These are phyloP conservation scores for Haematococcus lacustris DNA, from an alignment of 139 green algal species.

Conservation along the genomic window DNA sequence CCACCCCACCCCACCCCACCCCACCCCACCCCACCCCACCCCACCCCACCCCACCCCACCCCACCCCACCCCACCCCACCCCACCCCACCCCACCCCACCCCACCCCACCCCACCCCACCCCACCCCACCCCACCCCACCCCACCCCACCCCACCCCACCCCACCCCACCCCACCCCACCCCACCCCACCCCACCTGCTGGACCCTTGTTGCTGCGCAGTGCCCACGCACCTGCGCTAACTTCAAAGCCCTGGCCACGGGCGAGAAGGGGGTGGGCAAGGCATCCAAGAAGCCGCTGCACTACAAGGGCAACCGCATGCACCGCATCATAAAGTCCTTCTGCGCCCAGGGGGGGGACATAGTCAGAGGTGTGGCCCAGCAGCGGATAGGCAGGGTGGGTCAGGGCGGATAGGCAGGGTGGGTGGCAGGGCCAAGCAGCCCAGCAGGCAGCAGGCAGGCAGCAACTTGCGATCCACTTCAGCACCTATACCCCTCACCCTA, in stretches of 20 bases:
- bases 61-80: too few species aligned
- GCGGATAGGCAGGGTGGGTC: too few species aligned
- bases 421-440: too few species aligned
- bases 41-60: too few species aligned
- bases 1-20: too few species aligned
- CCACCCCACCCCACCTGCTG: neutral
- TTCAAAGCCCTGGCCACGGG: slow-evolving; percentile 67
- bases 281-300: slow-evolving; percentile 72
- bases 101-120: neutral
- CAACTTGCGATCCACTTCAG: too few species aligned
- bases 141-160: neutral
- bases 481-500: too few species aligned
- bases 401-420: too few species aligned
- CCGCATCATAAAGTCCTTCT: slow-evolving; percentile 67
- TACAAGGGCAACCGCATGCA: slow-evolving; percentile 65
- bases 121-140: neutral
- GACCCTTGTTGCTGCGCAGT: neutral
- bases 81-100: neutral
- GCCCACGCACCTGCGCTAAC: slow-evolving; percentile 24
- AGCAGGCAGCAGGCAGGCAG: too few species aligned
- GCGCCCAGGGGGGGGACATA: slow-evolving; percentile 75
- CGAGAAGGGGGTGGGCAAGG: slow-evolving; percentile 67
- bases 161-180: neutral
- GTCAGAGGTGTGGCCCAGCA: slow-evolving; percentile 34
- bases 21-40: too few species aligned